Evolutionary conservation across 2,329 filamentous ascomycete species (phyloP).

Genomic region (Ilyonectria robusta): DNA sequence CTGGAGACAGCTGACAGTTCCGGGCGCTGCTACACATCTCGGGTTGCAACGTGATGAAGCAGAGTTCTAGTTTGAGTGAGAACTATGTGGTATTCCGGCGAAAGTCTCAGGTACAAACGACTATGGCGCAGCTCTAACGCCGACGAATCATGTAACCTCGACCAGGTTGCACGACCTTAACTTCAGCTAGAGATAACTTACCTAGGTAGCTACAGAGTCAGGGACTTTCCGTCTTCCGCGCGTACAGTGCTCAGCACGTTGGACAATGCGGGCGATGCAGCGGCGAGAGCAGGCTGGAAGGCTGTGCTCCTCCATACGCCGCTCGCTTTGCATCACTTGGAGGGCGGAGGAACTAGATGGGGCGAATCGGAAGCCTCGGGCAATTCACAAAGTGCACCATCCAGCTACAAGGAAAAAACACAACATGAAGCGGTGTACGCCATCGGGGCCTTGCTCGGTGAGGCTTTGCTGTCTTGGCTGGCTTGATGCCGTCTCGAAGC

Average conservation of each 20-base stretch:
- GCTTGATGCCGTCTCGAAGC: neutral
- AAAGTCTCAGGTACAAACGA: neutral
- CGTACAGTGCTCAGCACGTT: neutral
- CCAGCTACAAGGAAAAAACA: neutral
- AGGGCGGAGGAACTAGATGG: conserved; percentile 5
- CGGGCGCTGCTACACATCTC: neutral
- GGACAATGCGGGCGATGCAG: conserved; percentile 18
- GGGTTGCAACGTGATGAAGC: neutral
- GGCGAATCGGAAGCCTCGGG: conserved; percentile 19
- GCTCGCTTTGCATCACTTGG: neutral
- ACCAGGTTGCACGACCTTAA: neutral
- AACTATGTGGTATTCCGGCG: neutral
- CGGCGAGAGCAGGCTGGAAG: conserved; percentile 4
- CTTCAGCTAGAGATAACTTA: neutral
- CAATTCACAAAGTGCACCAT: conserved; percentile 10
- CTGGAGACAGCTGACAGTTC: conserved; percentile 18
- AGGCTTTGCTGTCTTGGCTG: conserved; percentile 5
- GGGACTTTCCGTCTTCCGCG: neutral
- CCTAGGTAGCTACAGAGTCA: neutral
- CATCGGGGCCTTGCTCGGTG: conserved; percentile 10
- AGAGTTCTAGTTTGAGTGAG: neutral
- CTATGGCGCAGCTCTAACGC: neutral
- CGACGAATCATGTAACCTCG: neutral
- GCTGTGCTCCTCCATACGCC: conserved; percentile 12
- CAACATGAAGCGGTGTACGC: conserved; percentile 23